Evolutionary conservation across 768 basidiomycete species (phyloP).

Genomic region (Lentinula lateritia): DNA sequence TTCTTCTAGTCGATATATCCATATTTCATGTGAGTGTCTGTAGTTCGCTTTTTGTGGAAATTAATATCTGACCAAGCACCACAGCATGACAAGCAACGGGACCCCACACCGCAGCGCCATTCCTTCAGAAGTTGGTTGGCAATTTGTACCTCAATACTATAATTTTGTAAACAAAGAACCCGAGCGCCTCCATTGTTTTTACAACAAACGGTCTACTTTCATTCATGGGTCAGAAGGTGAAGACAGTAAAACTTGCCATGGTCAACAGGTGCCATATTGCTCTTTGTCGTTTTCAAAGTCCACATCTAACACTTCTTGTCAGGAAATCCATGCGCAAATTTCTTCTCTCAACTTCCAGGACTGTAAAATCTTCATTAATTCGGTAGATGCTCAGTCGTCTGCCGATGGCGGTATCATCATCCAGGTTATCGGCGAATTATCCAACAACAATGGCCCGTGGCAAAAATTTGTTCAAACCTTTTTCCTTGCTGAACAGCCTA

Average conservation of each 20-base stretch:
- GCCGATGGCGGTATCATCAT: constrained; percentile 96
- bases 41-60: neutral
- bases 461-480: constrained; percentile 99
- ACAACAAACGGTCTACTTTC: constrained; percentile 96
- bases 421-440: constrained; percentile 99
- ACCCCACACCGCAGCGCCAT: constrained; percentile 58
- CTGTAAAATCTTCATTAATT: constrained; percentile 99
- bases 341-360: constrained; percentile 90
- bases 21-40: neutral
- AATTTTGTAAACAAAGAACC: constrained; percentile 98
- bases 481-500: constrained; percentile 98
- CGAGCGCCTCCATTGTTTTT: constrained; percentile 95
- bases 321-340: constrained; percentile 98
- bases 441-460: constrained; percentile 88
- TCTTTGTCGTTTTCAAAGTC: constrained; percentile 4
- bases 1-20: neutral
- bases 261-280: constrained; percentile 67
- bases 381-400: constrained; percentile 95
- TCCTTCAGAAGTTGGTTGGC: constrained; percentile 97
- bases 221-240: constrained; percentile 97
- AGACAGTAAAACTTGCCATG: constrained; percentile 82
- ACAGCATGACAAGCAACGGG: constrained; percentile 7
- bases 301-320: constrained; percentile 10
- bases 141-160: constrained; percentile 99
- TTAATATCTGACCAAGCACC: neutral